A percentile compares a stretch with the other conserved stretches of the same genome.
Conservation (phyloP, 2,329 filamentous ascomycete genomes). For the Diaporthe nobilis region DNA sequence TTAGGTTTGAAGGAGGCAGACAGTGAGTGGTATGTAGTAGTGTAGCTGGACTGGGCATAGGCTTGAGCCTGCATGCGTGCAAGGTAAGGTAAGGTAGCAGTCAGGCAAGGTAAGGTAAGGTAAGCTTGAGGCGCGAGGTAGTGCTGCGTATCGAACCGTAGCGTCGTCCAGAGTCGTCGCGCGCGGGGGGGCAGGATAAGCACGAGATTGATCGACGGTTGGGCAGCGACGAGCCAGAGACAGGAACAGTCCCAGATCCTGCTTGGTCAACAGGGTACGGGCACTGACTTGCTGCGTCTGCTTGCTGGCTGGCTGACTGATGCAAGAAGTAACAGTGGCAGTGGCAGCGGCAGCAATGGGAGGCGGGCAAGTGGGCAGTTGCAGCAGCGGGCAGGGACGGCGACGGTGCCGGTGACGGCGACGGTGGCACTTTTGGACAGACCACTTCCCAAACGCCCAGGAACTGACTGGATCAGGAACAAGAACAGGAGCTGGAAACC, state of each 20-base stretch:
- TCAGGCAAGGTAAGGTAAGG: slow-evolving; percentile 27
- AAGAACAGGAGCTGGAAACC: slow-evolving; percentile 25
- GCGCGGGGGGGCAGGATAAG: slow-evolving; percentile 41
- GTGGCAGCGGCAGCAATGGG: background rate
- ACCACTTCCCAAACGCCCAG: slow-evolving; percentile 13
- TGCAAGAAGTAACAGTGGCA: slow-evolving; percentile 6
- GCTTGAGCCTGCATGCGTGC: slow-evolving; percentile 35
- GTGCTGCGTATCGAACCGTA: slow-evolving; percentile 29
- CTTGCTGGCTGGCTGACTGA: background rate
- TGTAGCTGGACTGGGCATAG: slow-evolving; percentile 33
- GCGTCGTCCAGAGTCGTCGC: slow-evolving; percentile 32
- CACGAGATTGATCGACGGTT: slow-evolving; percentile 53
- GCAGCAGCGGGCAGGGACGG: slow-evolving; percentile 8
- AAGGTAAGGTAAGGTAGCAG: slow-evolving; percentile 35
- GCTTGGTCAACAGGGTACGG: slow-evolving; percentile 13
- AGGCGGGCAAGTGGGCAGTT: background rate
- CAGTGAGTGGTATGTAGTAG: slow-evolving; percentile 31
- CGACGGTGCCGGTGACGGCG: slow-evolving; percentile 25
- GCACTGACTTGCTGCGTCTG: slow-evolving; percentile 18
- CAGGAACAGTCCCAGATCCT: slow-evolving; percentile 29
- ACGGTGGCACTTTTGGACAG: slow-evolving; percentile 7
- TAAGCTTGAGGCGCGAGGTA: slow-evolving; percentile 35
- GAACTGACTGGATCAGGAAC: slow-evolving; percentile 9
- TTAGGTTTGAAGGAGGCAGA: slow-evolving; percentile 33
- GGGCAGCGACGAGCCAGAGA: slow-evolving; percentile 50